phyloP scores from a whole-genome alignment of 495 filamentous ascomycete genomes.

The Penicillium silybi region DNA sequence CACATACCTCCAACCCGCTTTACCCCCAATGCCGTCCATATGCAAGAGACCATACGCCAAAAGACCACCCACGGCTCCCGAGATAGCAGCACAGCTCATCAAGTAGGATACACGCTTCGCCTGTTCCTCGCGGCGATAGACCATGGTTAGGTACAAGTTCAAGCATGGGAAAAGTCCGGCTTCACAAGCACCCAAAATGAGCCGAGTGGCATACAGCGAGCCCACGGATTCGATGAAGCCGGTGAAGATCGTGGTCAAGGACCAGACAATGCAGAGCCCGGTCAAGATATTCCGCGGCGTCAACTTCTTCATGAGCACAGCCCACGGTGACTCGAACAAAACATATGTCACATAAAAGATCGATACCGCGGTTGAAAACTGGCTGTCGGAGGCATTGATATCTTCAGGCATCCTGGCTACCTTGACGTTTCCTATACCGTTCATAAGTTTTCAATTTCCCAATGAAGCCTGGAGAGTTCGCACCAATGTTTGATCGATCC shows the following conservation, averaged over 20 bases:
- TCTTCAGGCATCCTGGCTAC: constrained; percentile 43
- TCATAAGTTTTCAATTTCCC: background rate
- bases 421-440: constrained; percentile 40
- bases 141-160: constrained; percentile 48
- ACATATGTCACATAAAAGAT: constrained; percentile 53
- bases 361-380: constrained; percentile 47
- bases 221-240: constrained; percentile 48
- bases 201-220: constrained; percentile 50
- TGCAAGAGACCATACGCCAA: constrained; percentile 44
- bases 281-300: constrained; percentile 42
- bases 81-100: constrained; percentile 41
- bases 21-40: constrained; percentile 40
- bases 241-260: constrained; percentile 49
- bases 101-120: constrained; percentile 41
- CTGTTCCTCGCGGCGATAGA: constrained; percentile 47
- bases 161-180: constrained; percentile 68
- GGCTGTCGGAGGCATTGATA: constrained; percentile 35
- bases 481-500: constrained; percentile 47
- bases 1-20: constrained; percentile 39
- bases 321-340: constrained; percentile 40
- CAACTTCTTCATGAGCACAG: constrained; percentile 44
- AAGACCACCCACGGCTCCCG: constrained; percentile 43
- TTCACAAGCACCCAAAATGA: constrained; percentile 61
- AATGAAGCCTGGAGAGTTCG: background rate
- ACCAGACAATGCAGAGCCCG: constrained; percentile 45